These are phyloP conservation scores for Starmerella gropengiesseri DNA, from an alignment of 805 yeast genomes.

Conservation along the genomic window DNA sequence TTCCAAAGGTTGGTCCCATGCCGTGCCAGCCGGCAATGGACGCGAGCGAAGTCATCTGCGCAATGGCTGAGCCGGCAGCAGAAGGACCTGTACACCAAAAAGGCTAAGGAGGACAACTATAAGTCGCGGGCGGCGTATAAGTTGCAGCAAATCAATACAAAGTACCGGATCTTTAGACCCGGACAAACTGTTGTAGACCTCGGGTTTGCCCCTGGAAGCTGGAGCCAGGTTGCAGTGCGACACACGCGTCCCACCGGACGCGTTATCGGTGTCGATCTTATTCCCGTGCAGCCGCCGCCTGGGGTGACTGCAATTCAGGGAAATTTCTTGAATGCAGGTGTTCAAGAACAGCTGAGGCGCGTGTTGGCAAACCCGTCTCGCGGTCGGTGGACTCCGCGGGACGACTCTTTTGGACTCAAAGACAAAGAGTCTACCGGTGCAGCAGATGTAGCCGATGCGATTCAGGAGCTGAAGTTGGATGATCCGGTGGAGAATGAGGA, in stretches of 20 bases:
- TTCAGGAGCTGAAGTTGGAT: constrained; percentile 15
- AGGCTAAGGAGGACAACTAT: constrained; percentile 52
- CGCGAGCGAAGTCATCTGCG: constrained; percentile 44
- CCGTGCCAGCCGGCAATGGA: no score
- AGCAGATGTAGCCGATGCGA: background rate
- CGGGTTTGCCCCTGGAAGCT: constrained; percentile 87
- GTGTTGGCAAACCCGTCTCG: constrained; percentile 24
- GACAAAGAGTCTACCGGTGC: constrained; percentile 14
- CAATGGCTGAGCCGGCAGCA: constrained; percentile 68
- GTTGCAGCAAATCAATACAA: constrained; percentile 59
- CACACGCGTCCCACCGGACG: constrained; percentile 41
- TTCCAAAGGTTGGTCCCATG: no score
- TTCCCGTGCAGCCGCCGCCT: constrained; percentile 65
- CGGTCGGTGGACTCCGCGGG: constrained; percentile 22
- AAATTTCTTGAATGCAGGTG: constrained; percentile 51
- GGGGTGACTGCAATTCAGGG: constrained; percentile 82
- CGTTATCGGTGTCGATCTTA: constrained; percentile 72
- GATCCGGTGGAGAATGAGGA: constrained; percentile 25
- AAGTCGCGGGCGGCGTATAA: constrained; percentile 89
- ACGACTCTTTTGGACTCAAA: background rate
- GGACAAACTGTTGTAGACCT: constrained; percentile 65
- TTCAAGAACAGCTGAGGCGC: constrained; percentile 29
- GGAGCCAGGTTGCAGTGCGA: constrained; percentile 75
- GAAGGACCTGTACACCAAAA: constrained; percentile 52
- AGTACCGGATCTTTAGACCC: constrained; percentile 46